Conservation (phyloP, 2,329 filamentous ascomycete genomes). For the Aspergillus sp. region DNA sequence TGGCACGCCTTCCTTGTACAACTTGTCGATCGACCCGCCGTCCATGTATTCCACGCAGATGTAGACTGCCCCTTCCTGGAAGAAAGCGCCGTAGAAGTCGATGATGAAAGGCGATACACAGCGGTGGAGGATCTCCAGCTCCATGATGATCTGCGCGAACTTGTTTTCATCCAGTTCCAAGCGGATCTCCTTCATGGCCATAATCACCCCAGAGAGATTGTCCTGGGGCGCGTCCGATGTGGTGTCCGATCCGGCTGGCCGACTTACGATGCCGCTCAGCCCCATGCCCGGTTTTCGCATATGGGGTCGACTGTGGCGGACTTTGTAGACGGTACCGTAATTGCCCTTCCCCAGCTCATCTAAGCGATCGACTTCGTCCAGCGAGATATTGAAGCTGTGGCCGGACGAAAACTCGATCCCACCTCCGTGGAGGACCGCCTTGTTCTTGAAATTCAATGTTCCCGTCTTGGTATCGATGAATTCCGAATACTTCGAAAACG, state of each 20-base stretch:
- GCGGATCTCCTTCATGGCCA: slow-evolving; percentile 99
- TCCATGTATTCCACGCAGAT: slow-evolving; percentile 99
- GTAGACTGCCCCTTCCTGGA: slow-evolving; percentile 97
- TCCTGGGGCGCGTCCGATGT: slow-evolving; percentile 19
- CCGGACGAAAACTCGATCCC: slow-evolving; percentile 93
- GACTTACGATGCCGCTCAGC: slow-evolving; percentile 58
- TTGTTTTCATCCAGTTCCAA: slow-evolving; percentile 95
- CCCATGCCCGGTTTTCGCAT: slow-evolving; percentile 61
- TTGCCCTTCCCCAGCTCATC: slow-evolving; percentile 97
- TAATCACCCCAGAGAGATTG: slow-evolving; percentile 65
- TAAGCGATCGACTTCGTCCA: slow-evolving; percentile 91
- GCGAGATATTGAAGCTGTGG: slow-evolving; percentile 85
- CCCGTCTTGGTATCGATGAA: slow-evolving; percentile 91
- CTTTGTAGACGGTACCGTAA: slow-evolving; percentile 97
- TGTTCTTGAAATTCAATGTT: slow-evolving; percentile 87
- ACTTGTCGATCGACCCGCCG: slow-evolving; percentile 93
- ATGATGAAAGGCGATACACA: slow-evolving; percentile 96
- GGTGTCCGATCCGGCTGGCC: slow-evolving; percentile 23
- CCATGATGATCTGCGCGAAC: slow-evolving; percentile 95
- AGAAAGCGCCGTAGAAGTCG: slow-evolving; percentile 98
- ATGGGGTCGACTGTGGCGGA: slow-evolving; percentile 74
- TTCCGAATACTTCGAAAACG: slow-evolving; percentile 70
- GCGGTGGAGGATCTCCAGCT: slow-evolving; percentile 91
- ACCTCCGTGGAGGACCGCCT: slow-evolving; percentile 81
- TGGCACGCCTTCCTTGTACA: slow-evolving; percentile 87